Base-by-base conservation (phyloP, 257 asterid genomes). In the Capsicum baccatum region DNA sequence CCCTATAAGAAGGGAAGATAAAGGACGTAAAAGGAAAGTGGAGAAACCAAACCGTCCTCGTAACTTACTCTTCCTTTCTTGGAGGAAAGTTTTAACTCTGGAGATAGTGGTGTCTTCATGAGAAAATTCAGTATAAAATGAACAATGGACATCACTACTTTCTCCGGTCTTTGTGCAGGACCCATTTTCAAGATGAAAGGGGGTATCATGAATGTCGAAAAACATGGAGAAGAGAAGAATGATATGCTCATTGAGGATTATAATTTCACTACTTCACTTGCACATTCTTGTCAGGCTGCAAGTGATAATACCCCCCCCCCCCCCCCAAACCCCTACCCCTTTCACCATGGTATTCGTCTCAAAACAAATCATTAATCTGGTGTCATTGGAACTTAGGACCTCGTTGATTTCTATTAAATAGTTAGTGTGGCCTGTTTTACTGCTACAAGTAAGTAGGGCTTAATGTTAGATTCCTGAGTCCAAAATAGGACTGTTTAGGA, bases 331-430 rank as follows among this genome's bases (percentile, higher is more conserved):
- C 26, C 26, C 26, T 26, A 26, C 26, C 26, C 26, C 42, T 39
- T 74, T 74, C 47, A 50, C 62, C 44, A 21, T 50, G 62, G 62
- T 74, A 50, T 74, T 74, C 8, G 80, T 74, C 80, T 50, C 62
- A 0, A 21, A 74, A 21, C 60, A 74, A 26, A 26, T 50, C 62
- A 50, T 74, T 12, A 50, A 12, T 48, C 11, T 80, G 81, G 26
- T 55, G 59, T 85, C 68, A n/a, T 9, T 21, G 59, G 47, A 74
- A 74, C 37, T 9, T 71, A 10, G 57, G 10, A 9, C 10, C 79
- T 71, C 10, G 0, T 69, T 5, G 79, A 26, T 11, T 63, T 63
- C 47, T 74, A 21, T 44, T 74, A 50, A 74, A 12, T 50, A 19
- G 58, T 55, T n/a, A 48, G 80, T 63, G 70, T 21, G 62, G 44